phyloP scores from a whole-genome alignment of 768 basidiomycete genomes.

The Suillus alpinus region DNA sequence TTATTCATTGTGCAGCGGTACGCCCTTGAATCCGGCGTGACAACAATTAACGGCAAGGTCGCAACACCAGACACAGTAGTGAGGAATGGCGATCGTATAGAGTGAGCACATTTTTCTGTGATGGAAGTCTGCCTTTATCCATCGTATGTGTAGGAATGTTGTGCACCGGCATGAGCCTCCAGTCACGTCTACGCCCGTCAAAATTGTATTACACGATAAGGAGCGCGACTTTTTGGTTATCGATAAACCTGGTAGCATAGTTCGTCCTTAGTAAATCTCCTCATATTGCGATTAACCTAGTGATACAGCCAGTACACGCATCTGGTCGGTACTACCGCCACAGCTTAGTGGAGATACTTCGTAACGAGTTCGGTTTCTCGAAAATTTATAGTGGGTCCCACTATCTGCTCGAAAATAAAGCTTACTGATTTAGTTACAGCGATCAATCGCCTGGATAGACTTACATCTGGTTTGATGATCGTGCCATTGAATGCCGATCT shows the following conservation, averaged over 20 bases:
- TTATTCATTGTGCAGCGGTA: slow-evolving; percentile 46
- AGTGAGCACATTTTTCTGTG: slow-evolving; percentile 48
- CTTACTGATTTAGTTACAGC: slow-evolving; percentile 44
- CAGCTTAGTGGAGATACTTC: slow-evolving; percentile 83
- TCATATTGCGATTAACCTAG: not conserved
- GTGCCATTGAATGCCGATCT: slow-evolving; percentile 70
- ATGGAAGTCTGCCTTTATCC: not conserved
- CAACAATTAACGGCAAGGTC: slow-evolving; percentile 88
- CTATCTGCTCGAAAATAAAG: not conserved
- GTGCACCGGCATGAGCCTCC: slow-evolving; percentile 98
- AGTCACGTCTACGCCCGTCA: slow-evolving; percentile 79
- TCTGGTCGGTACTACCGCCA: slow-evolving; percentile 89
- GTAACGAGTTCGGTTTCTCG: slow-evolving; percentile 76
- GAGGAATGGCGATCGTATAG: slow-evolving; percentile 83
- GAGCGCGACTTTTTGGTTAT: slow-evolving; percentile 87
- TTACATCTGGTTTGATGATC: slow-evolving; percentile 96
- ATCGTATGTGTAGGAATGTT: slow-evolving; percentile 60
- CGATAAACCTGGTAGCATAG: slow-evolving; percentile 95
- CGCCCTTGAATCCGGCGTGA: slow-evolving; percentile 90
- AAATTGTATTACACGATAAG: slow-evolving; percentile 73
- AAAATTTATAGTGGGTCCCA: slow-evolving; percentile 75
- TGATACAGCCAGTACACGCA: slow-evolving; percentile 80
- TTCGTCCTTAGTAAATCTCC: slow-evolving; percentile 42
- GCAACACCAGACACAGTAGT: slow-evolving; percentile 79
- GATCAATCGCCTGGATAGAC: slow-evolving; percentile 88